A percentile compares a stretch with the other conserved stretches of the same genome.
phyloP scores from a whole-genome alignment of 2,329 filamentous ascomycete species.

The Scleromitrula shiraiana region DNA sequence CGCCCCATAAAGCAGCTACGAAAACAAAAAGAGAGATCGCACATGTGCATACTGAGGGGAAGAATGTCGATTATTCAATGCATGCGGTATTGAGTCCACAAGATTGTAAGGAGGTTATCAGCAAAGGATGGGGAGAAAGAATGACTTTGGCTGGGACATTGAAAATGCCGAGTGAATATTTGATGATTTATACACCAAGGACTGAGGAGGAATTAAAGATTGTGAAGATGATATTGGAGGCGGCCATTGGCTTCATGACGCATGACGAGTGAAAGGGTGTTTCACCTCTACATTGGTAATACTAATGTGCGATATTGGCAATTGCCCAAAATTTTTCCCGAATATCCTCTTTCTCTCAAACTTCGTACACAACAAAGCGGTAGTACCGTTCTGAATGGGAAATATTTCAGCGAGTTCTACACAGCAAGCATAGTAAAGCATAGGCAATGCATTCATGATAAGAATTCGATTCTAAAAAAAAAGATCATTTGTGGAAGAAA shows the following conservation, averaged over 20 bases:
- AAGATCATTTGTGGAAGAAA: too few relatives aligned
- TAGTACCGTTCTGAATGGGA: too few relatives aligned
- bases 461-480: too few relatives aligned
- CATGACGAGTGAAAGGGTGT: too few relatives aligned
- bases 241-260: conserved; percentile 23
- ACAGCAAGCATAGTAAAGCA: too few relatives aligned
- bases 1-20: conserved; percentile 16
- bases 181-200: conserved; percentile 23
- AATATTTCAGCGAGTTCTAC: too few relatives aligned
- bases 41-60: conserved; percentile 18
- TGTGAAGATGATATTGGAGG: conserved; percentile 19
- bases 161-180: conserved; percentile 18
- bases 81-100: conserved; percentile 20
- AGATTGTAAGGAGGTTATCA: conserved; percentile 23
- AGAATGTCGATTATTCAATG: conserved; percentile 19
- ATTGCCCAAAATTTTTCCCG: too few relatives aligned
- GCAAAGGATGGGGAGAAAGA: conserved; percentile 22
- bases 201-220: conserved; percentile 16
- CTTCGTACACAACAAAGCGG: too few relatives aligned
- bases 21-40: conserved; percentile 19
- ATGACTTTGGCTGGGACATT: conserved; percentile 19
- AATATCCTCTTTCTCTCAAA: too few relatives aligned
- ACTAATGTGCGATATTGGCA: too few relatives aligned
- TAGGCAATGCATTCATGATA: too few relatives aligned
- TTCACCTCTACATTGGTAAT: too few relatives aligned